phyloP scores from a whole-genome alignment of 1,284 basidiomycete genomes.

The Entoloma clypeatum region DNA sequence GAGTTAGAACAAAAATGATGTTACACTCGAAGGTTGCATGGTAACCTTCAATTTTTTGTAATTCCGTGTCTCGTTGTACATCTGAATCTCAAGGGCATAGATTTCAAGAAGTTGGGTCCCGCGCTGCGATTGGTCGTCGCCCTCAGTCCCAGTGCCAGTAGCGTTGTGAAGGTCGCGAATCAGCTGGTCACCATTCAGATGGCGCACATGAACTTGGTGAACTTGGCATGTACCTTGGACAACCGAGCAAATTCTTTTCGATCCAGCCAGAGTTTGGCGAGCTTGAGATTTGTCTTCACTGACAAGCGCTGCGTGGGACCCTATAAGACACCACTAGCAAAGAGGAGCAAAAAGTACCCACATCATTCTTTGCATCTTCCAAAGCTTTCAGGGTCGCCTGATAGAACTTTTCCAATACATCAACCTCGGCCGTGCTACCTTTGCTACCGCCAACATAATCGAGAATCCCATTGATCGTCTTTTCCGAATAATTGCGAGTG shows the following conservation, averaged over 20 bases:
- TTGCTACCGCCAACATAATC: slow-evolving; percentile 97
- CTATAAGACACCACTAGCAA: neutral
- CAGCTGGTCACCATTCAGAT: slow-evolving; percentile 42
- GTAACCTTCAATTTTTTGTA: slow-evolving; percentile 94
- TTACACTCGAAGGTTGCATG: slow-evolving; percentile 1
- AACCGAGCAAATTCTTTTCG: slow-evolving; percentile 88
- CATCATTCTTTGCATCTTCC: slow-evolving; percentile 95
- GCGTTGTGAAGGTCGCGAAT: slow-evolving; percentile 69
- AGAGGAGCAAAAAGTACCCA: slow-evolving; percentile 31
- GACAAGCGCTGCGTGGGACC: slow-evolving; percentile 68
- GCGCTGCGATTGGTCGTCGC: slow-evolving; percentile 82
- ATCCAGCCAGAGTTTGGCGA: slow-evolving; percentile 97
- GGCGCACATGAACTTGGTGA: slow-evolving; percentile 1
- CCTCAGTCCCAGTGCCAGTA: slow-evolving; percentile 60
- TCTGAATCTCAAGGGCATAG: slow-evolving; percentile 97
- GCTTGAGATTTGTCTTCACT: slow-evolving; percentile 94
- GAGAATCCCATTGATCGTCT: slow-evolving; percentile 97
- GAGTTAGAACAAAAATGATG: slow-evolving; percentile 5
- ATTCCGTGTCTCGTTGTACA: slow-evolving; percentile 97
- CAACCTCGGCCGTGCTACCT: slow-evolving; percentile 77
- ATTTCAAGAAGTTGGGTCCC: slow-evolving; percentile 96
- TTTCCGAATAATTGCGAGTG: slow-evolving; percentile 91
- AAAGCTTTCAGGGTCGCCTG: slow-evolving; percentile 88
- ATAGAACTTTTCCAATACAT: slow-evolving; percentile 92
- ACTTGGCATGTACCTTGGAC: slow-evolving; percentile 56